Percentiles rank a stretch among this genome's conserved stretches.
Evolutionary conservation across 2,329 filamentous ascomycete genomes (phyloP).

Genomic region (Podosphaera fusca): DNA sequence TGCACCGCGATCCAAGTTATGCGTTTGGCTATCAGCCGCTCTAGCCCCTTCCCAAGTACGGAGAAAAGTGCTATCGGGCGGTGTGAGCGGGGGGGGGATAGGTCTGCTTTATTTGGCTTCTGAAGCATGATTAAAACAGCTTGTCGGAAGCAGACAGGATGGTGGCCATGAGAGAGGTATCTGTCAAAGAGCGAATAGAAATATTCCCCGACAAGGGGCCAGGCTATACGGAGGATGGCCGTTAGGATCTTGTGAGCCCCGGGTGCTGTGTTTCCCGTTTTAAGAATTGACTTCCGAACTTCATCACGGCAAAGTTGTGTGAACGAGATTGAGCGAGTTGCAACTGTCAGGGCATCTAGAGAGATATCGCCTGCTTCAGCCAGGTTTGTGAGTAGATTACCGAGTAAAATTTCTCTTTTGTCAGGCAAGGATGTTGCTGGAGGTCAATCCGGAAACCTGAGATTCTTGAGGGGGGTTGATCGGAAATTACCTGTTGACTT

Average conservation of each 20-base stretch:
- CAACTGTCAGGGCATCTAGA: not conserved
- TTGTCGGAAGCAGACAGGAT: not conserved
- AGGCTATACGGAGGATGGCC: not conserved
- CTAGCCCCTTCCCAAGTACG: not conserved
- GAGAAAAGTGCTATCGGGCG: not conserved
- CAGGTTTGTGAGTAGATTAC: not conserved
- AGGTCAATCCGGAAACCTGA: no score
- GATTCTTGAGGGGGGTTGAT: no score
- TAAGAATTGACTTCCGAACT: not conserved
- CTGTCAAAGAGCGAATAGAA: not conserved
- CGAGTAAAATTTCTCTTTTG: not conserved
- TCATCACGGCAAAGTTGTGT: not conserved
- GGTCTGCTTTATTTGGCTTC: not conserved
- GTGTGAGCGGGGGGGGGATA: not conserved
- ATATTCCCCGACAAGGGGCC: not conserved
- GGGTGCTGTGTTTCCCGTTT: not conserved
- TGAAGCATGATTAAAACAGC: not conserved
- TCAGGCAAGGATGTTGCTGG: not conserved
- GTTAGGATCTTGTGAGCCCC: not conserved
- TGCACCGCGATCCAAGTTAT: not conserved
- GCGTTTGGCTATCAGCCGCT: not conserved
- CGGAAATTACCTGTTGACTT: no score
- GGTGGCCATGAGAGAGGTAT: not conserved
- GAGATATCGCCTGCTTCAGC: not conserved
- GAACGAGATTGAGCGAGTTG: not conserved